Base-by-base conservation (phyloP, 345 rosid genomes). In the Crucihimalaya himalaica region DNA sequence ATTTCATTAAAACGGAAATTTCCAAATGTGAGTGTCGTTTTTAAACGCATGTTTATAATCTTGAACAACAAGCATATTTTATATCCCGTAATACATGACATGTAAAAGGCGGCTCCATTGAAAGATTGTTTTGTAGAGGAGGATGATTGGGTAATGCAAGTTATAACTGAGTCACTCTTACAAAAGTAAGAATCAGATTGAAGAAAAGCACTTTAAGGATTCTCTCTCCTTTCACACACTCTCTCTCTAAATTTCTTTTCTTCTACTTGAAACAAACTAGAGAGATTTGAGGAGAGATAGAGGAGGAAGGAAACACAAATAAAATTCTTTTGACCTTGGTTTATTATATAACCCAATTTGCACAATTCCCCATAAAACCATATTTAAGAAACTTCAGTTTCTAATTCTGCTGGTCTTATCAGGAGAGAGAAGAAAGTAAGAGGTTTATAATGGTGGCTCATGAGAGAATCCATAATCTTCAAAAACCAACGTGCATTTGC, bases 381-480 rank as follows among this genome's bases (percentile, higher is more conserved):
- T 63, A 51, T 71, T 62, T 58, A 64, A 65, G 56, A 34, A 56
- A 70, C 53, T 28, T 56, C 3, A 28, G 54, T 47, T 68, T 61
- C 32, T 54, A 20, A 70, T 63, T 46, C 37, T 65, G 50, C 47
- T 68, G 40, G 63, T 61, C 57, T 53, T 59, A 68, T 61, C 74
- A 58, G 15, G 21, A 54, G 63, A 66, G 27, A 46, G 59, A 27
- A 52, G n/a, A 40, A 9, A 27, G 1, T 10, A 6, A 61, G 61
- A 23, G 67, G 4, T 52, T 40, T 60, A 25, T 62, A 63, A 76
- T 76, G 80, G 71, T 45, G 66, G 77, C 68, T 70, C 43, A 43
- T 52, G 54, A 50, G 48, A 82, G 15, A 73, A 81, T 82, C 84
- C 82, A 70, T 78, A 73, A n/a, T 64, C 57, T 39, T 54, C 65